These are phyloP conservation scores for Leucogyrophana mollusca DNA, from an alignment of 768 basidiomycete species.

Conservation along the genomic window DNA sequence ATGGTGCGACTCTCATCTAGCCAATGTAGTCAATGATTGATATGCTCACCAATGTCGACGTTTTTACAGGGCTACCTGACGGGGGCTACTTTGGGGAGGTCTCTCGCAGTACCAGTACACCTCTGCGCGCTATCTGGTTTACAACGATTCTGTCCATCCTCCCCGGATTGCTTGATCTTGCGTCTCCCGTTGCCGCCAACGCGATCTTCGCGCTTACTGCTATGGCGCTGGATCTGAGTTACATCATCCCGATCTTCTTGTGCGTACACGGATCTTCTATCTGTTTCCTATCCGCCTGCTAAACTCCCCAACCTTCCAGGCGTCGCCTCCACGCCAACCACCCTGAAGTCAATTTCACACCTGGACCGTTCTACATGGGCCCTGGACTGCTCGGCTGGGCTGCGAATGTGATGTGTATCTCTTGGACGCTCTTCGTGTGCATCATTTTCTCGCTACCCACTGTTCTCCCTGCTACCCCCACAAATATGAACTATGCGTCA, in stretches of 20 bases:
- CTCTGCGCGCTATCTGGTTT: slow-evolving; percentile 75
- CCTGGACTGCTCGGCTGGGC: slow-evolving; percentile 59
- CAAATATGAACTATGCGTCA: slow-evolving; percentile 83
- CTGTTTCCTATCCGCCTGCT: background rate
- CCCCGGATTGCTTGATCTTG: slow-evolving; percentile 73
- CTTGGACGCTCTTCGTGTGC: slow-evolving; percentile 66
- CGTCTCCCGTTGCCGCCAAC: slow-evolving; percentile 71
- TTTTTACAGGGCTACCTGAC: slow-evolving; percentile 64
- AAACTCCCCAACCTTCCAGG: slow-evolving; percentile 16
- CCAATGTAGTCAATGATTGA: no score
- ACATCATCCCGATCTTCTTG: slow-evolving; percentile 80
- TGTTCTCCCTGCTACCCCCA: slow-evolving; percentile 60
- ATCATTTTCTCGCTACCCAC: slow-evolving; percentile 77
- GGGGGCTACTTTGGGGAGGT: slow-evolving; percentile 73
- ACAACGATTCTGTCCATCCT: slow-evolving; percentile 66
- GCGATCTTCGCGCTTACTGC: slow-evolving; percentile 83
- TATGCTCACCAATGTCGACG: background rate
- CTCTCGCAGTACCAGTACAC: slow-evolving; percentile 63
- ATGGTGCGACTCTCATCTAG: no score
- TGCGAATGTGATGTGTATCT: slow-evolving; percentile 63
- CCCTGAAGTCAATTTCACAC: slow-evolving; percentile 80
- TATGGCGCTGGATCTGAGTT: slow-evolving; percentile 75
- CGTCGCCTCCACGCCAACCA: slow-evolving; percentile 68
- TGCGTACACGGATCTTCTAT: slow-evolving; percentile 16
- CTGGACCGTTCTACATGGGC: slow-evolving; percentile 87